These are phyloP conservation scores for Pseudocercospora fuligena DNA, from an alignment of 2,329 filamentous ascomycete species.

Conservation along the genomic window DNA sequence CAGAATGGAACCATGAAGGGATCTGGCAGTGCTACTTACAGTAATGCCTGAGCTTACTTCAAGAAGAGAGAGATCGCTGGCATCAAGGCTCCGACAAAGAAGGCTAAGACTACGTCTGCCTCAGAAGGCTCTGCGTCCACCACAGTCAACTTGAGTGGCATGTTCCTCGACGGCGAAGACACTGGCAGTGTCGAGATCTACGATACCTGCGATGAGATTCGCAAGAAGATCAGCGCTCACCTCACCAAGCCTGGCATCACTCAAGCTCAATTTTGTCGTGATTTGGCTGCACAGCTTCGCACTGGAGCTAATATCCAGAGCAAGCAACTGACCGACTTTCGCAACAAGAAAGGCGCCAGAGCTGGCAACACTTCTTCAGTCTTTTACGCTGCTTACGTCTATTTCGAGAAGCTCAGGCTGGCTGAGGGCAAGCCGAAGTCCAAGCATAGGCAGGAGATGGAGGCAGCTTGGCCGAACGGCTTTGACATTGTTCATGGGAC, in stretches of 20 bases:
- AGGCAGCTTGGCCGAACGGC: constrained; percentile 43
- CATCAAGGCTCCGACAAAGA: constrained; percentile 44
- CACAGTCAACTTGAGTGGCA: constrained; percentile 45
- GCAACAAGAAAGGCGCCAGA: constrained; percentile 54
- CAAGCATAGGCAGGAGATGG: constrained; percentile 59
- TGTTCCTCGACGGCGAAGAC: constrained; percentile 56
- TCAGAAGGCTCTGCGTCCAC: constrained; percentile 33
- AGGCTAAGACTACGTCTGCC: constrained; percentile 38
- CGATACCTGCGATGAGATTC: constrained; percentile 63
- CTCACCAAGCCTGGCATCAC: constrained; percentile 55
- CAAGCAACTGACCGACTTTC: constrained; percentile 56
- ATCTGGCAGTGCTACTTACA: constrained; percentile 38
- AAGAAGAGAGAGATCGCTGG: constrained; percentile 57
- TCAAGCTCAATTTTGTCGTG: constrained; percentile 58
- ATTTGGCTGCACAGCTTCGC: constrained; percentile 51
- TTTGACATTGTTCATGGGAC: constrained; percentile 21
- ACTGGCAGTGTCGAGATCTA: constrained; percentile 54
- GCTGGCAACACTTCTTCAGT: constrained; percentile 55
- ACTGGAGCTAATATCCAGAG: constrained; percentile 46
- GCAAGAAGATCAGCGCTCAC: constrained; percentile 60
- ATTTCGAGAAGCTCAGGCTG: constrained; percentile 65
- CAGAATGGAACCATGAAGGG: constrained; percentile 50
- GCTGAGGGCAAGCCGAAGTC: constrained; percentile 58
- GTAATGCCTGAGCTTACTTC: constrained; percentile 49
- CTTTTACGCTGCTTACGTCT: constrained; percentile 44